Base-by-base conservation (phyloP, 257 asterid species). In the Leptodermis oblonga region DNA sequence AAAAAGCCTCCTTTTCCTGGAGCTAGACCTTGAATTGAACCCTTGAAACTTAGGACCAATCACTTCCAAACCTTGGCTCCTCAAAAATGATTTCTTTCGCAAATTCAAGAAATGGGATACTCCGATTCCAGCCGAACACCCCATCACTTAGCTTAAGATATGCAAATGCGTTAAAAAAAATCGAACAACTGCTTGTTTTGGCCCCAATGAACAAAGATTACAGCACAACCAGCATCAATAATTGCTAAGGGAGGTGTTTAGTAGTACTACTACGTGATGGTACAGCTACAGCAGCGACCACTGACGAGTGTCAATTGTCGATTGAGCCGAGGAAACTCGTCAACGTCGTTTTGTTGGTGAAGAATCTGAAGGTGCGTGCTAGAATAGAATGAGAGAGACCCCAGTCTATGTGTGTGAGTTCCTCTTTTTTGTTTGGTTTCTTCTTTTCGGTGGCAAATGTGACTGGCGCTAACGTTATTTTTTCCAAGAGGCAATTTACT, bases 61-160 rank as follows among this genome's bases (percentile, higher is more conserved):
- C 55, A 65, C 62, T 46, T 62, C 26, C 46, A 42, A 73, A 54
- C 72, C 42, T 70, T 76, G 65, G 51, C 51, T 34, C 45, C 74
- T 74, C 4, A 73, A 77, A 31, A 68, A 23, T 67, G 62, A 79
- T 22, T 78, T 87, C 71, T 82, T 80, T 67, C 60, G 63, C 77
- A 78, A 71, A 77, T 76, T 75, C 73, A 70, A 74, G 77, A 81
- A 71, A 61, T 78, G 86, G 71, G 84, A 53, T 3, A 73, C 48
- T 69, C 87, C 74, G 69, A 83, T 48, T 68, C 84, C 82, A 58
- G 86, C 82, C 55, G 88, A 85, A 77, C 81, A 89, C 33, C 82
- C 86, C 84, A 85, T 90, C 88, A 82, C 82, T 79, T 73, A 58
- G 36, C 30, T 68, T 15, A 2, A 23, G 18, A 10, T 59, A 23